phyloP scores from a whole-genome alignment of 306 rosid genomes.

The Oemleria cerasiformis region DNA sequence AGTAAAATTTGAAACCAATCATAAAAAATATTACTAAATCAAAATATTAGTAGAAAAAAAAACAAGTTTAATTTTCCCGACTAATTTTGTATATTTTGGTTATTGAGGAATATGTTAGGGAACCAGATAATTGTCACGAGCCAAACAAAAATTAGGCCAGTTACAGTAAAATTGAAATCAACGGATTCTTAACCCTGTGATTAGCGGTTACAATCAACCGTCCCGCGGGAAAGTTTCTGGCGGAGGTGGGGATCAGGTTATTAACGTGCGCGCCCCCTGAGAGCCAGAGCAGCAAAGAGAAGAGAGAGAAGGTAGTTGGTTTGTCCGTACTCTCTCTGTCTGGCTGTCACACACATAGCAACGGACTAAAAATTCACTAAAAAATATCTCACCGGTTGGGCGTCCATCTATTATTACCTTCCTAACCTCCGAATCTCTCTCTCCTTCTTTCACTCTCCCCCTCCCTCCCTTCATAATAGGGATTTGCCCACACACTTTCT shows the following conservation, averaged over 20 bases:
- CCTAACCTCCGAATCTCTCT: slow-evolving; percentile 40
- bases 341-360: slow-evolving; percentile 29
- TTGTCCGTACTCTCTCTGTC: slow-evolving; percentile 10
- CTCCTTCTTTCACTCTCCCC: slow-evolving; percentile 9
- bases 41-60: no score
- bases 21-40: no score
- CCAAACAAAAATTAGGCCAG: not conserved
- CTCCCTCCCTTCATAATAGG: not conserved
- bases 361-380: not conserved
- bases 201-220: not conserved
- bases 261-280: not conserved
- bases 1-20: no score
- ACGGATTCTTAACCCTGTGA: not conserved
- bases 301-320: not conserved
- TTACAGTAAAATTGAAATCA: not conserved
- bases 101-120: no score
- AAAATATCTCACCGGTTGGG: slow-evolving; percentile 46
- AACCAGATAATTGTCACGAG: not conserved
- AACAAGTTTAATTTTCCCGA: no score
- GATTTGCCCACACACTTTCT: slow-evolving; percentile 5
- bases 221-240: not conserved
- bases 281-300: not conserved
- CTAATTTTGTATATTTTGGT: no score
- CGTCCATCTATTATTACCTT: slow-evolving; percentile 44
- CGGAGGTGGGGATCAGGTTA: not conserved